These are phyloP conservation scores for Lipomyces sp. DNA, from an alignment of 805 yeast genomes.

Conservation along the genomic window DNA sequence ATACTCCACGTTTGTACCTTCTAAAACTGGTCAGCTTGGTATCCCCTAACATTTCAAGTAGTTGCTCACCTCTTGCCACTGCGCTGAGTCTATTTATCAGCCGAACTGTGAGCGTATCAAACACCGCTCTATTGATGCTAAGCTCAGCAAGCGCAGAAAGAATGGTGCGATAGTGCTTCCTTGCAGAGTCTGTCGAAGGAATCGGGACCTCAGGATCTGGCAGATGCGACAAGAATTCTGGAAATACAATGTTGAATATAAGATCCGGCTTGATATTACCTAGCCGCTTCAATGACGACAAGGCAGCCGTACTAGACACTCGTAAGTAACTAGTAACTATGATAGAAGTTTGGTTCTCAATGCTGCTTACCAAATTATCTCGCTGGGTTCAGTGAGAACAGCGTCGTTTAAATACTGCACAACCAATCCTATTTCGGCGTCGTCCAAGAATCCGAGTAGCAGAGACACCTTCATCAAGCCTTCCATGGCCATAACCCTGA, in stretches of 20 bases:
- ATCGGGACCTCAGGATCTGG: constrained; percentile 43
- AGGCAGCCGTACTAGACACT: constrained; percentile 25
- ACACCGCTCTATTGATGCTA: constrained; percentile 38
- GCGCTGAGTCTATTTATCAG: constrained; percentile 38
- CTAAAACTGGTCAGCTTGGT: too few relatives aligned
- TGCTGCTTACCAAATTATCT: constrained; percentile 49
- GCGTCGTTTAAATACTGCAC: constrained; percentile 63
- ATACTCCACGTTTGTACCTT: constrained; percentile 15
- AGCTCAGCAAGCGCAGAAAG: constrained; percentile 37
- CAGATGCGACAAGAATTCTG: constrained; percentile 49
- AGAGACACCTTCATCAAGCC: constrained; percentile 58
- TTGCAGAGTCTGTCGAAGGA: constrained; percentile 13
- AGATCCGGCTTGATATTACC: constrained; percentile 42
- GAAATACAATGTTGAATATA: constrained; percentile 52
- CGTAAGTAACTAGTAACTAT: not conserved
- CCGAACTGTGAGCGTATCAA: constrained; percentile 43
- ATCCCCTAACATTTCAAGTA: not conserved
- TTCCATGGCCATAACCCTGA: constrained; percentile 62
- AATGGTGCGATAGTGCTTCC: constrained; percentile 34
- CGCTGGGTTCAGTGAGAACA: constrained; percentile 51
- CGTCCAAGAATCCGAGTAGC: constrained; percentile 48
- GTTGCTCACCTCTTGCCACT: constrained; percentile 9
- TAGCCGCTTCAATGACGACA: constrained; percentile 53
- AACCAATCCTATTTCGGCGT: constrained; percentile 58
- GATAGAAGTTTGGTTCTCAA: not conserved